Conservation (phyloP, 352 stramenopile genomes). For the Phytophthora citrophthora region DNA sequence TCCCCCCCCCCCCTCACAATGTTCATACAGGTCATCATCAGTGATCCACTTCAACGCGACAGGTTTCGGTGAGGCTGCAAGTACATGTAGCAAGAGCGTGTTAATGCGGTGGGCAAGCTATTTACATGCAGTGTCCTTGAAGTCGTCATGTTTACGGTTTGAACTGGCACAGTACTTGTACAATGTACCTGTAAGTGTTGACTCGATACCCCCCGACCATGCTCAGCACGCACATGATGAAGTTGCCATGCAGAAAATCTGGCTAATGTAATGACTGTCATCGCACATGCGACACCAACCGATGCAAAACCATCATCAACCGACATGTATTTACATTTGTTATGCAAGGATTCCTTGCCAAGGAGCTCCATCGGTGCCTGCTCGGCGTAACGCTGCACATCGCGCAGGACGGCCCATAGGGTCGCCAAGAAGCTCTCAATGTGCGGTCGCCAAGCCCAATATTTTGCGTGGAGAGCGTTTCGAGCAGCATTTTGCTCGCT, state of each 20-base stretch:
- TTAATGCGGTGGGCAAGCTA: too few relatives aligned
- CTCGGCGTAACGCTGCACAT: conserved; percentile 18
- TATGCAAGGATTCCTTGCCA: background rate
- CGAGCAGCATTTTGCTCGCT: background rate
- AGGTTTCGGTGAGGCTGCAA: too few relatives aligned
- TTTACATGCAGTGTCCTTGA: too few relatives aligned
- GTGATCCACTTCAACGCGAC: too few relatives aligned
- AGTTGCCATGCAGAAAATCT: conserved; percentile 3
- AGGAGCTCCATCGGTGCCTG: background rate
- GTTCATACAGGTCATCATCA: too few relatives aligned
- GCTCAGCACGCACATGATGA: too few relatives aligned
- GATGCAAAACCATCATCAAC: too few relatives aligned
- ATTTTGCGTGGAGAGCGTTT: background rate
- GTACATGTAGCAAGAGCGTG: too few relatives aligned
- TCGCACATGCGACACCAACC: conserved; percentile 5
- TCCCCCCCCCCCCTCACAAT: too few relatives aligned
- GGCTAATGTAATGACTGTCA: background rate
- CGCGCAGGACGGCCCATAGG: conserved; percentile 14
- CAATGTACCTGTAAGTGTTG: too few relatives aligned
- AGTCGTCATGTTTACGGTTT: background rate
- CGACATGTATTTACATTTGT: background rate
- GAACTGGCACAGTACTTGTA: background rate
- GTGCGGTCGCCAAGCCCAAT: background rate
- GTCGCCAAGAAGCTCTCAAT: conserved; percentile 12
- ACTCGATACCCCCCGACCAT: too few relatives aligned